These are phyloP conservation scores for Penicilliopsis zonata DNA, from an alignment of 495 filamentous ascomycete species.

Conservation along the genomic window DNA sequence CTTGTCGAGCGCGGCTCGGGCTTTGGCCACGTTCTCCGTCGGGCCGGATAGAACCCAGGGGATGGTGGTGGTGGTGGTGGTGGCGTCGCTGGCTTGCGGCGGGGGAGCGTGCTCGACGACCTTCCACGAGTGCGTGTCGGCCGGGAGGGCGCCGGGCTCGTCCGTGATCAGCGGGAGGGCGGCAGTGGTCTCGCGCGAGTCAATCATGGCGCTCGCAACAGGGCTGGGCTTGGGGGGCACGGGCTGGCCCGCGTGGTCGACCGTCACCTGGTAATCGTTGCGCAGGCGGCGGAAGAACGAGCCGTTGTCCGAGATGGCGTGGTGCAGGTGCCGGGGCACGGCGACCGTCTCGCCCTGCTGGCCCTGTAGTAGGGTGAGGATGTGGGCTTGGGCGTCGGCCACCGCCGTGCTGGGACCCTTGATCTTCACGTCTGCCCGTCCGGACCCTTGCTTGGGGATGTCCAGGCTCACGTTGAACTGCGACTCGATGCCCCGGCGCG, in stretches of 20 bases:
- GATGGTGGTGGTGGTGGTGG: no score
- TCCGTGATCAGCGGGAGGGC: conserved; percentile 84
- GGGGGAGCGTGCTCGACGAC: conserved; percentile 36
- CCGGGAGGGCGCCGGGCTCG: conserved; percentile 43
- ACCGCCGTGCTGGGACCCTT: conserved; percentile 66
- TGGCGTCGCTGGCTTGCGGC: conserved; percentile 47
- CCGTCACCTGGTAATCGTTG: conserved; percentile 71
- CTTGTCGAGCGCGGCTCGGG: conserved; percentile 54
- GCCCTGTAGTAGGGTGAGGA: conserved; percentile 67
- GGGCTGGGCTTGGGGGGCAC: conserved; percentile 52
- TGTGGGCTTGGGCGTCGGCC: conserved; percentile 73
- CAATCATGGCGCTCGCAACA: no score
- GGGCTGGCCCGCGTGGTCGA: conserved; percentile 75
- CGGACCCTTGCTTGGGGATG: conserved; percentile 69
- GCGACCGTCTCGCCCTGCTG: conserved; percentile 77
- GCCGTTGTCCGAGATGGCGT: conserved; percentile 76
- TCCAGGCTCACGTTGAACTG: conserved; percentile 83
- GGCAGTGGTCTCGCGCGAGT: conserved; percentile 30
- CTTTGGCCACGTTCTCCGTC: conserved; percentile 63
- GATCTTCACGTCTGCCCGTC: conserved; percentile 64
- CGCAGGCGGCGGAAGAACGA: conserved; percentile 81
- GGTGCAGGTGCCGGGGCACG: conserved; percentile 70
- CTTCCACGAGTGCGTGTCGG: conserved; percentile 72
- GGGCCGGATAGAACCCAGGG: conserved; percentile 83
- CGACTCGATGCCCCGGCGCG: conserved; percentile 72